A percentile compares a stretch with the other conserved stretches of the same genome.
These are phyloP conservation scores for Haplographium delicatum DNA, from an alignment of 495 filamentous ascomycete species.

Conservation along the genomic window DNA sequence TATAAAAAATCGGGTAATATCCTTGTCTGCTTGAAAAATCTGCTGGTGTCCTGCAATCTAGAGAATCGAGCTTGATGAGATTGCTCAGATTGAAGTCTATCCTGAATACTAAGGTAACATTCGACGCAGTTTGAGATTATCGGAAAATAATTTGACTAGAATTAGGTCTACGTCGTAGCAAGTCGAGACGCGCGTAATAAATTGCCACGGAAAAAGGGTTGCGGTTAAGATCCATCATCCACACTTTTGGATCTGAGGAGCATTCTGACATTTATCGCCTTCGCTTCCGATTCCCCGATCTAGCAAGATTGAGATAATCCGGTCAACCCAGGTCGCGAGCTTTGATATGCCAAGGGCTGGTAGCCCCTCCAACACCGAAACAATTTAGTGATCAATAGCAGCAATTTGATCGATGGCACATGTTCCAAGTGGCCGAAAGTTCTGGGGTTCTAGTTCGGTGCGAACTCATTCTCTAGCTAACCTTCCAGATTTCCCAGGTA, in stretches of 20 bases:
- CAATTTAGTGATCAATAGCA: neutral
- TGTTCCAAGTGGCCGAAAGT: neutral
- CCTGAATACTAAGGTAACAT: no score
- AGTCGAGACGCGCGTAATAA: neutral
- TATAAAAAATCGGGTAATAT: no score
- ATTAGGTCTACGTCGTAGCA: neutral
- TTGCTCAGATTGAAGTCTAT: no score
- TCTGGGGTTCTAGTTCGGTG: neutral
- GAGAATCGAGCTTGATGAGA: no score
- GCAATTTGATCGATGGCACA: neutral
- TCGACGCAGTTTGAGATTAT: neutral
- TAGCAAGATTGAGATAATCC: no score
- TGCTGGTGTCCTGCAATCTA: neutral
- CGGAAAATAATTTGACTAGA: neutral
- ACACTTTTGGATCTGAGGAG: conserved; percentile 10
- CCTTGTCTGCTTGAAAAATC: neutral
- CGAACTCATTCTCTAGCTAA: neutral
- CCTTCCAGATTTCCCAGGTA: conserved; percentile 4
- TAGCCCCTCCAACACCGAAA: no score
- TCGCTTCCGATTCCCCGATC: conserved; percentile 19
- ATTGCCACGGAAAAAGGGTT: neutral
- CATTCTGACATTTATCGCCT: neutral
- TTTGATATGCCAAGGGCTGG: no score
- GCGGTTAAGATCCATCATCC: conserved; percentile 12
- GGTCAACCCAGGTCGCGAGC: no score